phyloP scores from a whole-genome alignment of 1,139 yeast genomes.

The Debaryomyces psychrophilus region DNA sequence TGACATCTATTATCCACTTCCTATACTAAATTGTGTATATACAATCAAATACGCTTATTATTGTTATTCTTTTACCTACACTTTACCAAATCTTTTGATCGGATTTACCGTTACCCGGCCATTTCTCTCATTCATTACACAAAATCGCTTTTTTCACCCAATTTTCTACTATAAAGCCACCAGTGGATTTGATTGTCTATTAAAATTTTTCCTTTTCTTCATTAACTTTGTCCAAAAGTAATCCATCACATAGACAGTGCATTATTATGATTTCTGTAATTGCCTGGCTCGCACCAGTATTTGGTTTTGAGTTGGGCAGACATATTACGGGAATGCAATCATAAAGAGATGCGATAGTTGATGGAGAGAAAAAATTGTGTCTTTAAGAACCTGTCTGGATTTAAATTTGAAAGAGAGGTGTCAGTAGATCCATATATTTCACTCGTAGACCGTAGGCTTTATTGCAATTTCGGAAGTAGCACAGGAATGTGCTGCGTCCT shows the following conservation, averaged over 20 bases:
- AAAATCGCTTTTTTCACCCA: conserved; percentile 1
- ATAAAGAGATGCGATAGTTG: conserved; percentile 48
- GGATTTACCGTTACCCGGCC: conserved; percentile 2
- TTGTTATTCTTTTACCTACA: conserved; percentile 7
- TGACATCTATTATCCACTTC: conserved; percentile 5
- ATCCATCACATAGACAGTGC: conserved; percentile 60
- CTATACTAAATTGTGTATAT: background rate
- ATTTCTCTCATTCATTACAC: conserved; percentile 5
- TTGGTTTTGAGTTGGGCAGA: conserved; percentile 16
- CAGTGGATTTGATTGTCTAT: background rate
- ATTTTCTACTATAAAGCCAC: conserved; percentile 4
- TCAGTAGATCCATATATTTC: conserved; percentile 50
- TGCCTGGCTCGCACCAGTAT: conserved; percentile 21
- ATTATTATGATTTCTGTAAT: conserved; percentile 31
- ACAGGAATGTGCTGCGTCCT: background rate
- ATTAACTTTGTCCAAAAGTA: conserved; percentile 56
- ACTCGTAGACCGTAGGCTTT: background rate
- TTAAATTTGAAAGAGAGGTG: conserved; percentile 54
- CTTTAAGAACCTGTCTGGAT: conserved; percentile 60
- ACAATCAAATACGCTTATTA: background rate
- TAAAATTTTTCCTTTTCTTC: conserved; percentile 19
- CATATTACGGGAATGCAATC: conserved; percentile 20
- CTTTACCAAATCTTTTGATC: conserved; percentile 2
- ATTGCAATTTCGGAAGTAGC: background rate
- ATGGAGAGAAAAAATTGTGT: conserved; percentile 49